phyloP scores from a whole-genome alignment of 2,329 filamentous ascomycete genomes.

The Grosmannia clavigera region DNA sequence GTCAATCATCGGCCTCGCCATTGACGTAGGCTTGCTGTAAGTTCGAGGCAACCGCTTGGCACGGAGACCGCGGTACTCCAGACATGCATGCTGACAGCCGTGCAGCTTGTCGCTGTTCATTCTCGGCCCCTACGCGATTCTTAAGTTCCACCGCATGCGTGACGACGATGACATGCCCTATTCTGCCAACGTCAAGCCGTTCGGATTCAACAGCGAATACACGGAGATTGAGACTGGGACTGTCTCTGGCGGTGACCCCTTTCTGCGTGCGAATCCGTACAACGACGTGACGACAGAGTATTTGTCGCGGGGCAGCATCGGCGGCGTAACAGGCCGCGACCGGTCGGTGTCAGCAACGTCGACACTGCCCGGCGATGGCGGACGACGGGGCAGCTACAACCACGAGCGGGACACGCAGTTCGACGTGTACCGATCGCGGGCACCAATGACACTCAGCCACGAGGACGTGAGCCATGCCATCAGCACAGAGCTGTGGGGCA shows the following conservation, averaged over 20 bases:
- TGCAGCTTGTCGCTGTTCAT: conserved; percentile 29
- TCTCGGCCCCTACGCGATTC: conserved; percentile 32
- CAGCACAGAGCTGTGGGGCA: conserved; percentile 21
- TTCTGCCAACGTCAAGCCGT: conserved; percentile 35
- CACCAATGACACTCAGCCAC: conserved; percentile 12
- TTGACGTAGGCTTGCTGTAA: conserved; percentile 38
- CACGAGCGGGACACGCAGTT: conserved; percentile 18
- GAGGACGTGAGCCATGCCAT: conserved; percentile 20
- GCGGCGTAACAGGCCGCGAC: background rate
- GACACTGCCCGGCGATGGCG: background rate
- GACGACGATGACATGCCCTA: conserved; percentile 38
- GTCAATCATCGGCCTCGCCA: conserved; percentile 32
- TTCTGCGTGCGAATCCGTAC: conserved; percentile 8
- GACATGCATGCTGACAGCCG: background rate
- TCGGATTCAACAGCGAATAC: conserved; percentile 26
- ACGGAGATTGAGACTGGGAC: conserved; percentile 17
- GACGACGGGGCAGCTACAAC: conserved; percentile 13
- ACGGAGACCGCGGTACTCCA: too few relatives aligned
- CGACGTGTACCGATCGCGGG: conserved; percentile 14
- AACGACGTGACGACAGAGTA: conserved; percentile 11
- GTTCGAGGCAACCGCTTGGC: conserved; percentile 11
- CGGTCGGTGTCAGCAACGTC: conserved; percentile 7
- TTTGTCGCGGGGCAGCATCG: background rate
- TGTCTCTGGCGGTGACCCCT: conserved; percentile 8
- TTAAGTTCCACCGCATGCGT: conserved; percentile 33